Percentiles rank a stretch among this genome's conserved stretches.
Evolutionary conservation across 306 rosid species (phyloP).

Genomic region (Corylus americana): DNA sequence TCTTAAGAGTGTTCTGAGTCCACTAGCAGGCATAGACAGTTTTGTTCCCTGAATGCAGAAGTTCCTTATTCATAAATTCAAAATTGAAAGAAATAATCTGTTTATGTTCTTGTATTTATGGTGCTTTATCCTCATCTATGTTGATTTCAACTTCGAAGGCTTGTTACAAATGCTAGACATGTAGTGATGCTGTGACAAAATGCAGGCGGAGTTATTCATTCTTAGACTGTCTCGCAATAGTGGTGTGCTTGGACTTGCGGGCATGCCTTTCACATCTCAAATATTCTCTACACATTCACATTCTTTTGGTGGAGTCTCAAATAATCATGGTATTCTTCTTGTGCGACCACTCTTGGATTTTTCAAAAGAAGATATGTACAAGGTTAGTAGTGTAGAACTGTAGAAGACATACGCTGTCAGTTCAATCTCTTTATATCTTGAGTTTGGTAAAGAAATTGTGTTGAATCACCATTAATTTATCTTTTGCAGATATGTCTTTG

Average conservation of each 20-base stretch:
- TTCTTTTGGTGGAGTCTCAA: conserved; percentile 34
- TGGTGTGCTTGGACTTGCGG: conserved; percentile 97
- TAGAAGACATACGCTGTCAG: conserved; percentile 2
- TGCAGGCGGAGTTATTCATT: conserved; percentile 97
- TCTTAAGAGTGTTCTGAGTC: conserved; percentile 12
- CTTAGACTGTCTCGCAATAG: conserved; percentile 91
- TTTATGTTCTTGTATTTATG: conserved; percentile 20
- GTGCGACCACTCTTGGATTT: conserved; percentile 86
- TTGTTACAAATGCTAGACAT: conserved; percentile 45
- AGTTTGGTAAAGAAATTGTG: conserved; percentile 4
- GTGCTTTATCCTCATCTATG: conserved; percentile 20
- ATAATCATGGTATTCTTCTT: conserved; percentile 59
- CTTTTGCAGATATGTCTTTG: conserved; percentile 70
- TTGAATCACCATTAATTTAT: conserved; percentile 12
- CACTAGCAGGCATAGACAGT: conserved; percentile 14
- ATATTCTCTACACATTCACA: conserved; percentile 57
- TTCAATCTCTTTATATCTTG: conserved; percentile 4
- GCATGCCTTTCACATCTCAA: conserved; percentile 84
- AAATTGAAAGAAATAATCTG: conserved; percentile 19
- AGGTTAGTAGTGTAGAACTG: conserved; percentile 42
- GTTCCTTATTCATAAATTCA: not conserved
- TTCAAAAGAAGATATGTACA: conserved; percentile 84
- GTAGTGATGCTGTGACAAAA: conserved; percentile 55
- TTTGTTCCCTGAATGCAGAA: conserved; percentile 1
- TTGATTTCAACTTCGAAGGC: conserved; percentile 32